Evolutionary conservation across 768 basidiomycete genomes (phyloP), one percentile per base, ranked within the genome.

Genomic region (Sporobolomyces roseus): DNA sequence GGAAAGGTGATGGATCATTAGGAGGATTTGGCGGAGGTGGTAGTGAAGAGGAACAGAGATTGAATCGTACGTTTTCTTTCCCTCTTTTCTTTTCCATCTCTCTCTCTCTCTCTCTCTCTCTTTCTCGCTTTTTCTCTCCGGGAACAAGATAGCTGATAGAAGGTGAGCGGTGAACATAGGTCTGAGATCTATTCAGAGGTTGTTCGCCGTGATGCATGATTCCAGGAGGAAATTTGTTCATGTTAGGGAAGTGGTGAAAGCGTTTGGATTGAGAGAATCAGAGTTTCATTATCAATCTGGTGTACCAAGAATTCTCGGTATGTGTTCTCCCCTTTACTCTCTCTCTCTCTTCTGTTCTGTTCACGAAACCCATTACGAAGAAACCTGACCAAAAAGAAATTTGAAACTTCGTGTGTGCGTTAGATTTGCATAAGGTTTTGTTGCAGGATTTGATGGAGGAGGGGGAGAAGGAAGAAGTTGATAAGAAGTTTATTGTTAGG

Each of bases 121-220:
- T 30, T 32, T 30, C n/a, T n/a, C n/a, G n/a, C n/a, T n/a, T n/a
- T n/a, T n/a, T n/a, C n/a, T n/a, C n/a, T n/a, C n/a, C n/a, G n/a
- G n/a, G n/a, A n/a, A n/a, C n/a, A n/a, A n/a, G n/a, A n/a, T n/a
- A n/a, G n/a, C 19, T 32, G 16, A 23, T 41, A 21, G 33, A 32
- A 38, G 9, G 5, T 33, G 50, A 14, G 25, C 50, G 17, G 38
- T 9, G 50, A 32, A 52, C 30, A 8, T 23, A 27, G 71, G 66
- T 7, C 38, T 72, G 43, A 21, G 43, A 35, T 52, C 66, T 6
- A 27, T 72, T 10, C 71, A 72, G 25, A 59, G 71, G 13, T 60
- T 72, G 14, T 72, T 72, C 43, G 58, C 60, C 1, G 29, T 72
- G 32, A 72, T 72, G 71, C 29, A 32, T 23, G 41, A 62, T 9